A percentile compares a stretch with the other conserved stretches of the same genome.
Evolutionary conservation across 75 land plant species (phyloP).

Genomic region (Cryptomeria japonica): DNA sequence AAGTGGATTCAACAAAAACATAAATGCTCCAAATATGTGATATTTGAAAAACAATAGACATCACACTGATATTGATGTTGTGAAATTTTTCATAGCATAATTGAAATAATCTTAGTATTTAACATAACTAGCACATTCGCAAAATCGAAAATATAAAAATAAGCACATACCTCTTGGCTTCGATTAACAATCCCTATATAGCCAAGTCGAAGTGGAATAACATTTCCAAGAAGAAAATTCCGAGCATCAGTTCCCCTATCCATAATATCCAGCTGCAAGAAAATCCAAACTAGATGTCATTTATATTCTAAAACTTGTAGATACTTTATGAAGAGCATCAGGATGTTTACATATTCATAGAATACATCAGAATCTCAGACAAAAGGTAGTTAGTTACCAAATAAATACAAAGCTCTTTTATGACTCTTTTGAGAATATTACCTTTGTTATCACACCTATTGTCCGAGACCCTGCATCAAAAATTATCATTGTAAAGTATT

Average conservation of each 20-base stretch:
- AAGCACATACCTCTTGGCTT: slow-evolving; percentile 38
- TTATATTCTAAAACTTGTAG: not conserved
- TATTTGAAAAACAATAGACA: not conserved
- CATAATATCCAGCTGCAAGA: slow-evolving; percentile 45
- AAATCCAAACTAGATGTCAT: not conserved
- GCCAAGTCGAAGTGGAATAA: slow-evolving; percentile 43
- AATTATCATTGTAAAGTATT: not conserved
- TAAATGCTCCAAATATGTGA: not conserved
- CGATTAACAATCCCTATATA: slow-evolving; percentile 46
- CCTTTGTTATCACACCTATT: slow-evolving; percentile 50
- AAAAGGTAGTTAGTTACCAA: not conserved
- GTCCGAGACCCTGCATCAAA: slow-evolving; percentile 41
- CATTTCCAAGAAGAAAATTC: slow-evolving; percentile 34
- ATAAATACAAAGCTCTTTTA: not conserved
- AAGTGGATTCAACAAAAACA: not conserved
- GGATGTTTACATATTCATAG: not conserved
- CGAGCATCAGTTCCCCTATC: slow-evolving; percentile 51
- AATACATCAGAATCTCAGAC: not conserved
- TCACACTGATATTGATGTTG: not conserved
- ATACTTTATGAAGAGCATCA: not conserved
- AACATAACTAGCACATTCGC: not conserved
- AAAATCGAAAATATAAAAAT: not conserved
- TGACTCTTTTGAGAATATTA: not conserved
- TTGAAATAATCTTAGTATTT: not conserved
- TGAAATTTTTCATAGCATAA: too few species aligned